These are phyloP conservation scores for Candida sojae DNA, from an alignment of 1,139 yeast species.

Conservation along the genomic window DNA sequence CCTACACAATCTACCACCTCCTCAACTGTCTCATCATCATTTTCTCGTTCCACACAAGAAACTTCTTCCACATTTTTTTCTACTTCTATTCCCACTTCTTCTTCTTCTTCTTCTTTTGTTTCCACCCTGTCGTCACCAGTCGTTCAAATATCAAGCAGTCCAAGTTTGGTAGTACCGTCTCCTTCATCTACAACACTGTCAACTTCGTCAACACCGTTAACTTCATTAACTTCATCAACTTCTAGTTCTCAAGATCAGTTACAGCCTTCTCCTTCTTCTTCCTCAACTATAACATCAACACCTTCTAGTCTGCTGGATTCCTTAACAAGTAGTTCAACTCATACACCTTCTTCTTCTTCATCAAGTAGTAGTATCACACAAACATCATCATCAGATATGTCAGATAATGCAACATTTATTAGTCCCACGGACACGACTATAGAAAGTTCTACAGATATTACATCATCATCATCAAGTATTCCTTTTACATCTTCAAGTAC, in stretches of 20 bases:
- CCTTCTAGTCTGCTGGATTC: too few relatives aligned
- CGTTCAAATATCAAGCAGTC: not conserved
- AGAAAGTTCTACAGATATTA: not conserved
- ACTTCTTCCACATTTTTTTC: not conserved
- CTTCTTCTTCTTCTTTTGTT: conserved; percentile 1
- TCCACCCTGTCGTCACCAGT: conserved; percentile 2
- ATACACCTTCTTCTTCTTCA: too few relatives aligned
- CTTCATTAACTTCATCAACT: not conserved
- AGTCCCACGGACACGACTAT: not conserved
- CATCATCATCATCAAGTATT: too few relatives aligned
- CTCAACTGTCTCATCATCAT: not conserved
- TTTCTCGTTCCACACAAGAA: not conserved
- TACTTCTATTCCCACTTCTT: not conserved
- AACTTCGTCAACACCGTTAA: not conserved
- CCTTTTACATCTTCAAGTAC: not conserved
- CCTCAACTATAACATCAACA: not conserved
- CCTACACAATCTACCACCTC: not conserved
- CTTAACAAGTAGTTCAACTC: too few relatives aligned
- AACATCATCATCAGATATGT: conserved; percentile 3
- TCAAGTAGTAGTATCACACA: too few relatives aligned
- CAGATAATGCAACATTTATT: conserved; percentile 1
- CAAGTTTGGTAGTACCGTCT: not conserved
- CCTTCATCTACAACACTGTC: not conserved
- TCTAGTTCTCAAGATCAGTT: not conserved
- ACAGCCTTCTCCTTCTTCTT: not conserved